These are phyloP conservation scores for Cercospora sp. DNA, from an alignment of 2,329 filamentous ascomycete species.

Conservation along the genomic window DNA sequence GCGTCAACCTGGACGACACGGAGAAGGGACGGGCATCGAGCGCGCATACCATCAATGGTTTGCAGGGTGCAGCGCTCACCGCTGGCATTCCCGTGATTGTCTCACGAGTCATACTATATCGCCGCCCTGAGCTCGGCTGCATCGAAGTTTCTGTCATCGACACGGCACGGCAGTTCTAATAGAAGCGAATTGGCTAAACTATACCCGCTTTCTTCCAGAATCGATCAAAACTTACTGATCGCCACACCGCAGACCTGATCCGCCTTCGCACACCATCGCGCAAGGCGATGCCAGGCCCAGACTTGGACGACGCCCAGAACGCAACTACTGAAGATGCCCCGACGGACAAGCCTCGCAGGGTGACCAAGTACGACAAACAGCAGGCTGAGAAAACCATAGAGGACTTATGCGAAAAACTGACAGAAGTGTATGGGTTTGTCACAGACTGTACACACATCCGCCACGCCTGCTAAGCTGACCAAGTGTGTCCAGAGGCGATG, in stretches of 20 bases:
- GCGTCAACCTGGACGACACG: too few relatives aligned
- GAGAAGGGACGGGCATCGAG: too few relatives aligned
- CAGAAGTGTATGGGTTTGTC: neutral
- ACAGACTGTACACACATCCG: neutral
- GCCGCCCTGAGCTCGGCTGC: too few relatives aligned
- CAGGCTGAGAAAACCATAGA: neutral
- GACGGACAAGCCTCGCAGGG: neutral
- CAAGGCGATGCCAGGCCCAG: neutral
- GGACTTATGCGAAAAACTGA: neutral
- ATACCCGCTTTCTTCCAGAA: neutral
- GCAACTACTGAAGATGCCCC: neutral
- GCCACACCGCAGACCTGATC: neutral
- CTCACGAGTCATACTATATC: too few relatives aligned
- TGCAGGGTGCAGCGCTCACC: too few relatives aligned
- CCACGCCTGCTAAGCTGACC: neutral
- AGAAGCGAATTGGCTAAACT: too few relatives aligned
- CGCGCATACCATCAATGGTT: too few relatives aligned
- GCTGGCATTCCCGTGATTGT: too few relatives aligned
- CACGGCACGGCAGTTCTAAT: too few relatives aligned
- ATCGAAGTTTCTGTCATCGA: too few relatives aligned
- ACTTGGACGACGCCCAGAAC: neutral
- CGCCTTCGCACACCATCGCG: neutral
- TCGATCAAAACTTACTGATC: neutral
- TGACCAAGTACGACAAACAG: constrained; percentile 10
- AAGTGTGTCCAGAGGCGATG: neutral